A percentile compares a stretch with the other conserved stretches of the same genome.
Conservation (phyloP, 1,284 basidiomycete species). For the Cutaneotrichosporon cavernicola region DNA sequence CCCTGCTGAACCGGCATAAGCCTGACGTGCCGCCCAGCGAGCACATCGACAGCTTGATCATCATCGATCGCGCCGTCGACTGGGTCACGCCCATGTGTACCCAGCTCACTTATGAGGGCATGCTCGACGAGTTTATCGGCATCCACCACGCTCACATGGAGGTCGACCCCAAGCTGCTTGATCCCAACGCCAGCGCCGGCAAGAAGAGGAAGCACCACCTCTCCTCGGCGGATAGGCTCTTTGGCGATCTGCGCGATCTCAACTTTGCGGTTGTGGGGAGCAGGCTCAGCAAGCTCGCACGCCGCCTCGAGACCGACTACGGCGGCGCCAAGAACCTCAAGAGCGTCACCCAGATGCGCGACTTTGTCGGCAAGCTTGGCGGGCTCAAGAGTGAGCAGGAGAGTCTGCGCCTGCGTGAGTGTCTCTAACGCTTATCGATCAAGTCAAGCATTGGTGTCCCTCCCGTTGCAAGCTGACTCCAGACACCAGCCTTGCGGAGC, state of each 20-base stretch:
- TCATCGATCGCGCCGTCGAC: conserved; percentile 89
- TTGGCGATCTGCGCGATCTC: conserved; percentile 78
- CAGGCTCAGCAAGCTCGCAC: conserved; percentile 76
- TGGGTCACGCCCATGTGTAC: conserved; percentile 94
- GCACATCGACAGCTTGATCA: conserved; percentile 79
- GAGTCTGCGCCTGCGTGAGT: conserved; percentile 77
- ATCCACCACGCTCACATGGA: conserved; percentile 91
- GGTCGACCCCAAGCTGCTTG: conserved; percentile 74
- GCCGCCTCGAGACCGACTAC: conserved; percentile 84
- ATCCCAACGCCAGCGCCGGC: conserved; percentile 56
- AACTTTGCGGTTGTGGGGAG: conserved; percentile 93
- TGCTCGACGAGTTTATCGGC: conserved; percentile 90
- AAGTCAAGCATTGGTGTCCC: neutral
- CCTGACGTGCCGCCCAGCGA: conserved; percentile 50
- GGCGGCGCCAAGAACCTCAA: conserved; percentile 57
- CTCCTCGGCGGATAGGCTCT: conserved; percentile 74
- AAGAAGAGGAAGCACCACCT: conserved; percentile 85
- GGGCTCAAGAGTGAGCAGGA: conserved; percentile 90
- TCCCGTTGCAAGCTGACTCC: conserved; percentile 12
- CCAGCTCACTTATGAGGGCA: conserved; percentile 93
- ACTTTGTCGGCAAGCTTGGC: conserved; percentile 92
- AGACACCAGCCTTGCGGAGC: conserved; percentile 94
- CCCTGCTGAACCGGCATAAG: conserved; percentile 66
- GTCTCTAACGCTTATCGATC: conserved; percentile 1
- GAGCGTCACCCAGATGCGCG: conserved; percentile 85